Conservation (phyloP, 768 basidiomycete species). For the Collybia sp. region DNA sequence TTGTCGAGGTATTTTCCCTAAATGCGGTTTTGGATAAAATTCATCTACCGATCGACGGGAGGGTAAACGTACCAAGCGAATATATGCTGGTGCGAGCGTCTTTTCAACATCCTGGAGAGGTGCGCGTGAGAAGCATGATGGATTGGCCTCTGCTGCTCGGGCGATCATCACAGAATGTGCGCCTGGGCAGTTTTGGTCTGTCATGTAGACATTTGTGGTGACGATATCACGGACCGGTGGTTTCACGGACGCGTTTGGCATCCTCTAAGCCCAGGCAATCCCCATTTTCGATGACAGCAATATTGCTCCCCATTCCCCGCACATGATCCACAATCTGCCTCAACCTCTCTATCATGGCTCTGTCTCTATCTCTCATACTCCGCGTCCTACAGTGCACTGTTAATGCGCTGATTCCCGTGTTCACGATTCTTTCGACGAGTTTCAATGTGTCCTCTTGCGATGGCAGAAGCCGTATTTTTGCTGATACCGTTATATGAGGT, state of each 20-base stretch:
- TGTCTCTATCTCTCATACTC: slow-evolving; percentile 82
- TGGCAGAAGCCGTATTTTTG: slow-evolving; percentile 88
- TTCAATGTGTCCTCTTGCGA: slow-evolving; percentile 83
- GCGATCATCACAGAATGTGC: slow-evolving; percentile 97
- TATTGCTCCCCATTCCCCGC: slow-evolving; percentile 60
- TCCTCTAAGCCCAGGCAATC: slow-evolving; percentile 83
- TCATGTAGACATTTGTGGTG: background rate
- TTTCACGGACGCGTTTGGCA: slow-evolving; percentile 63
- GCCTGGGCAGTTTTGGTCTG: slow-evolving; percentile 29
- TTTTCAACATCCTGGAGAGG: slow-evolving; percentile 67
- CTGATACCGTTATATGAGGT: slow-evolving; percentile 80
- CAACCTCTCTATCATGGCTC: slow-evolving; percentile 73
- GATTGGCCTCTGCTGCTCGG: slow-evolving; percentile 90
- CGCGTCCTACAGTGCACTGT: slow-evolving; percentile 95
- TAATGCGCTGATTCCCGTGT: slow-evolving; percentile 83
- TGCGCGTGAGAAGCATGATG: slow-evolving; percentile 73
- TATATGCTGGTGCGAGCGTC: slow-evolving; percentile 66
- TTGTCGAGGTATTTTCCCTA: slow-evolving; percentile 76
- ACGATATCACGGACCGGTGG: slow-evolving; percentile 54
- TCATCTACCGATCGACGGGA: background rate
- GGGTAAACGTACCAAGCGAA: slow-evolving; percentile 54
- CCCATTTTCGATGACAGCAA: slow-evolving; percentile 94
- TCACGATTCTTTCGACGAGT: slow-evolving; percentile 83
- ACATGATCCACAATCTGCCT: slow-evolving; percentile 86
- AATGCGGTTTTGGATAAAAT: slow-evolving; percentile 1